Evolutionary conservation across 2,329 filamentous ascomycete species (phyloP).

Genomic region (Colletotrichum karsti): DNA sequence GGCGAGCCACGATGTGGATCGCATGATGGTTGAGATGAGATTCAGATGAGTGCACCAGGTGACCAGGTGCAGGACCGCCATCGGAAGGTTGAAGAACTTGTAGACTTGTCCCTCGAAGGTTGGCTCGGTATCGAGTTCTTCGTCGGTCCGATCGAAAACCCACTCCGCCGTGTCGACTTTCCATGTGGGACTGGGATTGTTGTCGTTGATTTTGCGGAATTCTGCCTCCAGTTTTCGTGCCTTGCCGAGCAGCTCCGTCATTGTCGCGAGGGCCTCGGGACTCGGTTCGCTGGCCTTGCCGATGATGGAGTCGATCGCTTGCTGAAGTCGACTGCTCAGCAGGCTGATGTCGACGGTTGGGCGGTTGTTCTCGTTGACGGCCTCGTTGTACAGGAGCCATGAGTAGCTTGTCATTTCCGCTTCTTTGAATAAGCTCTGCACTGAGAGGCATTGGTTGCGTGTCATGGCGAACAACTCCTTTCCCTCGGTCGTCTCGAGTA

Average conservation of each 20-base stretch:
- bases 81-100: constrained; percentile 31
- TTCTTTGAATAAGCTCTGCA: constrained; percentile 28
- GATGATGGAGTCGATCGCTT: constrained; percentile 23
- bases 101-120: constrained; percentile 29
- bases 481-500: constrained; percentile 27
- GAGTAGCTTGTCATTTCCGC: constrained; percentile 27
- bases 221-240: constrained; percentile 15
- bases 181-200: constrained; percentile 10
- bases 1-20: constrained; percentile 29
- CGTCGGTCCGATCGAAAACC: constrained; percentile 25
- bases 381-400: constrained; percentile 30
- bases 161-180: constrained; percentile 22
- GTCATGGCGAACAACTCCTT: constrained; percentile 33
- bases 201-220: constrained; percentile 18
- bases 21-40: constrained; percentile 30
- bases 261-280: constrained; percentile 5
- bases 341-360: constrained; percentile 30
- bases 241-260: constrained; percentile 13
- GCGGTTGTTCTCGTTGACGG: constrained; percentile 12
- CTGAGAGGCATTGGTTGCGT: constrained; percentile 31
- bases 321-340: constrained; percentile 26
- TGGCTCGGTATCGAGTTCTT: constrained; percentile 23
- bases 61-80: constrained; percentile 28
- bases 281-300: background rate
- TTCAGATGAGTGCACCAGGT: constrained; percentile 30